Conservation (phyloP, 2,329 filamentous ascomycete species). For the Apiospora kogelbergensis region DNA sequence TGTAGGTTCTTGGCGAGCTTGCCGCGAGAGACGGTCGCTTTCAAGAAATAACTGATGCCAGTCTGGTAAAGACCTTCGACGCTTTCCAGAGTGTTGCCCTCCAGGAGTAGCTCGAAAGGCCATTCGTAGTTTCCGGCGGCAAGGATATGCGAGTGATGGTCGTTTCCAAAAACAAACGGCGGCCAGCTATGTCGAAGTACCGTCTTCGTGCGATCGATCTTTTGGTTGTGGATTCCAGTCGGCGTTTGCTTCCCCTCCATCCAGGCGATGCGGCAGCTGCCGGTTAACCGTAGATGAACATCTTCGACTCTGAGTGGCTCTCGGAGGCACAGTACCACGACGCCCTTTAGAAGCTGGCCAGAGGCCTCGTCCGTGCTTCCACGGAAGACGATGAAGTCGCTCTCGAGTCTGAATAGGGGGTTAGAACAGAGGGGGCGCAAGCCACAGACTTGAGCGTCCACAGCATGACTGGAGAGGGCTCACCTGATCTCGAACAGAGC, state of each 20-base stretch:
- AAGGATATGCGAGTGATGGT: conserved; percentile 59
- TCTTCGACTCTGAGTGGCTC: conserved; percentile 70
- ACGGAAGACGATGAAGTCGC: conserved; percentile 77
- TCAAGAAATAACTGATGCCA: conserved; percentile 86
- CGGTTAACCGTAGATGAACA: conserved; percentile 69
- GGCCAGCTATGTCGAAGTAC: conserved; percentile 71
- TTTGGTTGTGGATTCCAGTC: conserved; percentile 58
- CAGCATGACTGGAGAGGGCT: not conserved
- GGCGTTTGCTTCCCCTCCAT: conserved; percentile 46
- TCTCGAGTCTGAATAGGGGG: conserved; percentile 60
- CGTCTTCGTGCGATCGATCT: conserved; percentile 55
- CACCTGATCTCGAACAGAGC: conserved; percentile 38
- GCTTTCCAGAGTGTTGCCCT: conserved; percentile 76
- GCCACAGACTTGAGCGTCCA: not conserved
- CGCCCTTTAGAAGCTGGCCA: conserved; percentile 72
- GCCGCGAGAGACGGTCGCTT: conserved; percentile 82
- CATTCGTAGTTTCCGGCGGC: conserved; percentile 80
- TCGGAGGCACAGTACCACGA: conserved; percentile 71
- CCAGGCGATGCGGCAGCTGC: conserved; percentile 68
- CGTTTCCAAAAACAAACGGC: conserved; percentile 59
- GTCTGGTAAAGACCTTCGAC: conserved; percentile 86
- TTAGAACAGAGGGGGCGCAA: not conserved
- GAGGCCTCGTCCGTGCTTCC: conserved; percentile 74
- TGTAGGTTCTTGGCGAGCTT: conserved; percentile 87
- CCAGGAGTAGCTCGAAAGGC: conserved; percentile 74